These are phyloP conservation scores for Aspergillus awamori DNA, from an alignment of 2,329 filamentous ascomycete genomes.

Conservation along the genomic window DNA sequence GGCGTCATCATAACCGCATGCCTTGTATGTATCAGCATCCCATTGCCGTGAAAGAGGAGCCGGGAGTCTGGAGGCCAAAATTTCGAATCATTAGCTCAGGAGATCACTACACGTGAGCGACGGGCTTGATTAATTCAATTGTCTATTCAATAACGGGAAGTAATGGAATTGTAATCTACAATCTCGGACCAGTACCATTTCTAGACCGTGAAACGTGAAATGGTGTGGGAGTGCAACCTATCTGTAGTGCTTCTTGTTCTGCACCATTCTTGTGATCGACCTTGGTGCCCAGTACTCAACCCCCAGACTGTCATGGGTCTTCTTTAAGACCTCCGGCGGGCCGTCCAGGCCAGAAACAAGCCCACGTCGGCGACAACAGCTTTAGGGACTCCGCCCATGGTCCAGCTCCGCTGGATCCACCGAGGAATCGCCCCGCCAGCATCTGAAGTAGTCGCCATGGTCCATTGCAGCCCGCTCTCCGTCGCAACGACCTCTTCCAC, in stretches of 20 bases:
- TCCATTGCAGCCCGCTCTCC: conserved; percentile 32
- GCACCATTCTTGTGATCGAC: too few species aligned
- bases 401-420: conserved; percentile 43
- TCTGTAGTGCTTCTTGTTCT: too few species aligned
- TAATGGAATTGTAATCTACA: neutral
- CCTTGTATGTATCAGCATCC: conserved; percentile 13
- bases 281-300: too few species aligned
- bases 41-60: conserved; percentile 13
- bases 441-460: conserved; percentile 43
- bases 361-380: conserved; percentile 44
- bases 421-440: conserved; percentile 40
- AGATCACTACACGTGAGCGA: neutral
- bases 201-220: too few species aligned
- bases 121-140: neutral
- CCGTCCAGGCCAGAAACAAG: conserved; percentile 41
- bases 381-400: conserved; percentile 39
- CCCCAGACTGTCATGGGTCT: neutral
- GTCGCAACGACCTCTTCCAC: conserved; percentile 34
- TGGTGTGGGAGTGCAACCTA: too few species aligned
- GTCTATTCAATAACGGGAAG: neutral
- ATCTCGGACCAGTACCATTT: too few species aligned
- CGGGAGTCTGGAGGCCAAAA: conserved; percentile 23
- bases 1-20: conserved; percentile 2
- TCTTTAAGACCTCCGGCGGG: conserved; percentile 14
- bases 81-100: conserved; percentile 2